Conservation (phyloP, 495 filamentous ascomycete genomes). For the Darksidea phi region DNA sequence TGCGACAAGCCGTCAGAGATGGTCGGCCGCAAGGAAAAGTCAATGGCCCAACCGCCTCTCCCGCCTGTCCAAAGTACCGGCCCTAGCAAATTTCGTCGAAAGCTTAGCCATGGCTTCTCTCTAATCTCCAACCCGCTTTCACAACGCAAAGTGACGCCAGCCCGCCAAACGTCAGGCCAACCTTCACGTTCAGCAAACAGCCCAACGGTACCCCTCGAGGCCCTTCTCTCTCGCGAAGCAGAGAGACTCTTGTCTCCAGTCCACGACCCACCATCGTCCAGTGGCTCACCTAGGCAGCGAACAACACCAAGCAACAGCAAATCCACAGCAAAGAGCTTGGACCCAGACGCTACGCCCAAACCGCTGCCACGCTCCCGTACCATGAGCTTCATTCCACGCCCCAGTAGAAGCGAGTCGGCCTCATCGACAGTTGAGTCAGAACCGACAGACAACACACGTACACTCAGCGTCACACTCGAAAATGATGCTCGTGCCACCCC, state of each 20-base stretch:
- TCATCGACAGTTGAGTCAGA: neutral
- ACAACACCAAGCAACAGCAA: neutral
- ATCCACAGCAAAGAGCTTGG: neutral
- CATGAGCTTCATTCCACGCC: constrained; percentile 32
- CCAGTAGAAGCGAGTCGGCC: constrained; percentile 5
- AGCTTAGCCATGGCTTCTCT: constrained; percentile 26
- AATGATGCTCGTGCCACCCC: neutral
- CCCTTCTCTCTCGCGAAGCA: neutral
- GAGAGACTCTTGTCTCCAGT: constrained; percentile 2
- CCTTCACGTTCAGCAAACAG: neutral
- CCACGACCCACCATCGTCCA: constrained; percentile 1
- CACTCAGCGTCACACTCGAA: neutral
- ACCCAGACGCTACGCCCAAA: constrained; percentile 21
- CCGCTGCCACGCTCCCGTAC: constrained; percentile 25
- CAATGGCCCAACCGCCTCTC: neutral
- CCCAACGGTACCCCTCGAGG: neutral
- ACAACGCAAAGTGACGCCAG: constrained; percentile 25
- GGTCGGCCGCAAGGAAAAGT: constrained; percentile 24
- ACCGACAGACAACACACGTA: neutral
- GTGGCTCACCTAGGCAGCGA: neutral
- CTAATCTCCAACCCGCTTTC: constrained; percentile 29
- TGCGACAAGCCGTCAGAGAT: constrained; percentile 7
- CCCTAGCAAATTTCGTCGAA: constrained; percentile 14
- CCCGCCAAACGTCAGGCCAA: neutral
- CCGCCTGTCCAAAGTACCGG: neutral